Percentiles rank a stretch among this genome's conserved stretches.
Conservation (phyloP, 257 asterid species). For the Parsonsia alboflavescens region DNA sequence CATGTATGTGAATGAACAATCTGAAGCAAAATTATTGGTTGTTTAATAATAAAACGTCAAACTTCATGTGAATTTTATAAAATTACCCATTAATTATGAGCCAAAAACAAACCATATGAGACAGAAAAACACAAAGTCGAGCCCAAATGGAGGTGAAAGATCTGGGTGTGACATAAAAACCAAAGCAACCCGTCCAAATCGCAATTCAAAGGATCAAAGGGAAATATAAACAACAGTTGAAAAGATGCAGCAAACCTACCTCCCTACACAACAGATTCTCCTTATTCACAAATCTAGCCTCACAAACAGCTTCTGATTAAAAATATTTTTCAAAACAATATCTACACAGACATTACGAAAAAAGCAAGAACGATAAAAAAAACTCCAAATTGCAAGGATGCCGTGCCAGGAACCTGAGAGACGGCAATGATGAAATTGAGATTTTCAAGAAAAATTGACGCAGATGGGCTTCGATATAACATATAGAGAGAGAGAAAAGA, state of each 20-base stretch:
- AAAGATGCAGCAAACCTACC: neutral
- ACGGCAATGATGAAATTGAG: conserved; percentile 24
- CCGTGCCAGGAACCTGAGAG: conserved; percentile 29
- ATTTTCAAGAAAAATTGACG: conserved; percentile 26
- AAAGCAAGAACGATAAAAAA: neutral
- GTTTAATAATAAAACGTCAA: neutral
- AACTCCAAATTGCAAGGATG: conserved; percentile 4
- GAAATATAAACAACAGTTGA: neutral
- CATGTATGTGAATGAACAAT: neutral
- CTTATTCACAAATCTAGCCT: conserved; percentile 8
- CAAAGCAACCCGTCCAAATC: neutral
- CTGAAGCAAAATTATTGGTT: neutral
- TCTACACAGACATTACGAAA: neutral
- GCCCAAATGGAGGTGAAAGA: neutral
- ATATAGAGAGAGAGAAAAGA: neutral
- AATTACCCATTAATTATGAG: neutral
- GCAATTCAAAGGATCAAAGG: neutral
- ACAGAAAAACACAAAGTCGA: neutral
- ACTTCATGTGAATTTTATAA: neutral
- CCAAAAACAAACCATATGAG: neutral
- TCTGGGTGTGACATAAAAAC: neutral
- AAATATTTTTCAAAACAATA: neutral
- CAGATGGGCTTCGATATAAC: conserved; percentile 10
- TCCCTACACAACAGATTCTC: neutral
- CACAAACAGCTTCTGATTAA: neutral